Percentiles rank a stretch among this genome's conserved stretches.
phyloP scores from a whole-genome alignment of 1,284 basidiomycete species.

The Apiotrichum sp. region DNA sequence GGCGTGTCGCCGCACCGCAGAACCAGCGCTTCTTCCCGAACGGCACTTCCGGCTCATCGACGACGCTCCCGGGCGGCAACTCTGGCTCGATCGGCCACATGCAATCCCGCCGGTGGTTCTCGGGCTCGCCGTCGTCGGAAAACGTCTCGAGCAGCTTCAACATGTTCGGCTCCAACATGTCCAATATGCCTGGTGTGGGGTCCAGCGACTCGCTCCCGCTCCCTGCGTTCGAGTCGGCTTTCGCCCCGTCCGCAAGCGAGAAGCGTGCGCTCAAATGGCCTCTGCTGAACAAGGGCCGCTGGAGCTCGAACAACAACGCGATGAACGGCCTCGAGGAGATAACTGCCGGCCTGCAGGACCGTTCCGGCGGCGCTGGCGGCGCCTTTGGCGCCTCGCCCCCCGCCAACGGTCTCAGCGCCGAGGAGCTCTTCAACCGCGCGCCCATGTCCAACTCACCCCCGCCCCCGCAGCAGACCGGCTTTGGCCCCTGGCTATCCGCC shows the following conservation, averaged over 20 bases:
- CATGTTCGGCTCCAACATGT: conserved; percentile 9
- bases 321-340: conserved; percentile 14
- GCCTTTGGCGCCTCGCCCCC: background rate
- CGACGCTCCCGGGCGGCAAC: conserved; percentile 2
- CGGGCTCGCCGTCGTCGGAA: conserved; percentile 27
- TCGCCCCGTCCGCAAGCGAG: conserved; percentile 42
- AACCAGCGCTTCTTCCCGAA: conserved; percentile 7
- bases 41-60: conserved; percentile 5
- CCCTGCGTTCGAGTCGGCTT: conserved; percentile 27
- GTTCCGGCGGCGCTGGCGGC: background rate
- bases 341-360: conserved; percentile 11
- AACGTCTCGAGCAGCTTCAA: conserved; percentile 28
- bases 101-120: conserved; percentile 38
- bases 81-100: conserved; percentile 13
- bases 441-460: background rate
- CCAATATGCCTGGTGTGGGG: conserved; percentile 8
- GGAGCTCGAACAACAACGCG: conserved; percentile 15
- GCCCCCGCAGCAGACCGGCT: too few relatives aligned
- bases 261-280: conserved; percentile 44
- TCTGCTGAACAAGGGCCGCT: conserved; percentile 28
- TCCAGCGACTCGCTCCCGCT: conserved; percentile 36
- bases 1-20: conserved; percentile 1
- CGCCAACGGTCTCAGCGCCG: conserved; percentile 4
- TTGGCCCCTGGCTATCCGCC: too few relatives aligned
- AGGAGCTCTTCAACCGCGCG: conserved; percentile 23